These are phyloP conservation scores for Sporobolomyces roseus DNA, from an alignment of 768 basidiomycete genomes.

Conservation along the genomic window DNA sequence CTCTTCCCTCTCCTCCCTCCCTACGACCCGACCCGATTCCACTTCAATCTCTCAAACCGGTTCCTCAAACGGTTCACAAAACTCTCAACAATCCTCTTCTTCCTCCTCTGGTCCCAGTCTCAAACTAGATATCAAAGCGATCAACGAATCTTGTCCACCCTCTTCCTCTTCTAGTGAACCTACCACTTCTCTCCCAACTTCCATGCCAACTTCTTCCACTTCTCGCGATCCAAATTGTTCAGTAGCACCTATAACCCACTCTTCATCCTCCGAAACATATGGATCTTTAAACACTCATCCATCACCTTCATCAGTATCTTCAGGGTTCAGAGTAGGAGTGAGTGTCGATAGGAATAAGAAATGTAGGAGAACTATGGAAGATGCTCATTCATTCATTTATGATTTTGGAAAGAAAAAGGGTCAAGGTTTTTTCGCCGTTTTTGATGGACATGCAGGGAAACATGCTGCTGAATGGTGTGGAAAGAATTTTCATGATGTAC, in stretches of 20 bases:
- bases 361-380: slow-evolving; percentile 89
- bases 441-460: slow-evolving; percentile 97
- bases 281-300: slow-evolving; percentile 39
- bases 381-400: slow-evolving; percentile 84
- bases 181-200: background rate
- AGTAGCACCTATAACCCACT: slow-evolving; percentile 11
- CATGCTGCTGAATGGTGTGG: slow-evolving; percentile 99
- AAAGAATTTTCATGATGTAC: slow-evolving; percentile 83
- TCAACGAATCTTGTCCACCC: slow-evolving; percentile 18
- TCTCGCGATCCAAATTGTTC: background rate
- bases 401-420: slow-evolving; percentile 82
- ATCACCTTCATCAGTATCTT: background rate
- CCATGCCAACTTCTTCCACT: background rate
- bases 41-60: no score
- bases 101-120: background rate
- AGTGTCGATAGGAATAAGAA: slow-evolving; percentile 76
- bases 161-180: background rate
- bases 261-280: slow-evolving; percentile 26
- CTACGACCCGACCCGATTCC: background rate
- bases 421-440: slow-evolving; percentile 96
- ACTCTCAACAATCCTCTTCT: background rate
- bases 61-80: background rate
- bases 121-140: slow-evolving; percentile 30
- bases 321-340: slow-evolving; percentile 55
- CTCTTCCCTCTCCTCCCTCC: background rate